A percentile compares a stretch with the other conserved stretches of the same genome.
Evolutionary conservation across 208 protist genomes (phyloP).

Genomic region (Wallacemonas sp.): DNA sequence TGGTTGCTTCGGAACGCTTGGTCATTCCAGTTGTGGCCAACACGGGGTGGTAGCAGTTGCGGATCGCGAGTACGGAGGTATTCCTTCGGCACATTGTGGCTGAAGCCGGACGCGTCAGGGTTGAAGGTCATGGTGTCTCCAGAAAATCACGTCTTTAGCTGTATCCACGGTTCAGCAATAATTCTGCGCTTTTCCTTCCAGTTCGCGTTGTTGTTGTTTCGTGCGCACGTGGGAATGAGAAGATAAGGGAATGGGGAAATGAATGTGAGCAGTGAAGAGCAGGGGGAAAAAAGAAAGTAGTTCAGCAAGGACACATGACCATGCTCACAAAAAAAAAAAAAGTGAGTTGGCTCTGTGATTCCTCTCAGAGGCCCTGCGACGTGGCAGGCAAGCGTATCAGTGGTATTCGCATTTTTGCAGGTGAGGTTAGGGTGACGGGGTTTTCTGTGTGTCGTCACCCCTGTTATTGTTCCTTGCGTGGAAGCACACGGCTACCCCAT

Average conservation of each 20-base stretch:
- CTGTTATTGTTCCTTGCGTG: too few relatives aligned
- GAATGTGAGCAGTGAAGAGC: background rate
- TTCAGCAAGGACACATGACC: too few relatives aligned
- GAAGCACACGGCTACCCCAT: too few relatives aligned
- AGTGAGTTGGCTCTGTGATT: too few relatives aligned
- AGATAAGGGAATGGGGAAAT: background rate
- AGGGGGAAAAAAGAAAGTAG: background rate
- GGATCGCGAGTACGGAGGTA: conserved; percentile 74
- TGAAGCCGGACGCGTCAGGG: conserved; percentile 1
- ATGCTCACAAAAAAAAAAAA: too few relatives aligned
- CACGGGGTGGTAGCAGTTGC: conserved; percentile 75
- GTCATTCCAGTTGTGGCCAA: conserved; percentile 90
- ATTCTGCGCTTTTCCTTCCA: too few relatives aligned
- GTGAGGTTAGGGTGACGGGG: too few relatives aligned
- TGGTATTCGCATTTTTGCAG: too few relatives aligned
- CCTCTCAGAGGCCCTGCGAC: too few relatives aligned
- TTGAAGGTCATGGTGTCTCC: conserved; percentile 9
- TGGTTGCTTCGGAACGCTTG: conserved; percentile 80
- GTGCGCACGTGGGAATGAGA: background rate
- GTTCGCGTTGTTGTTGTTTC: conserved; percentile 7
- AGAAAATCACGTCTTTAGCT: conserved; percentile 1
- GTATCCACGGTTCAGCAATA: background rate
- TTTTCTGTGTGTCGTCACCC: too few relatives aligned
- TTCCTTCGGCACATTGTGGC: conserved; percentile 70
- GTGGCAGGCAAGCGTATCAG: too few relatives aligned